A percentile compares a stretch with the other conserved stretches of the same genome.
Evolutionary conservation across 768 basidiomycete species (phyloP).

Genomic region (Mycena maculata): DNA sequence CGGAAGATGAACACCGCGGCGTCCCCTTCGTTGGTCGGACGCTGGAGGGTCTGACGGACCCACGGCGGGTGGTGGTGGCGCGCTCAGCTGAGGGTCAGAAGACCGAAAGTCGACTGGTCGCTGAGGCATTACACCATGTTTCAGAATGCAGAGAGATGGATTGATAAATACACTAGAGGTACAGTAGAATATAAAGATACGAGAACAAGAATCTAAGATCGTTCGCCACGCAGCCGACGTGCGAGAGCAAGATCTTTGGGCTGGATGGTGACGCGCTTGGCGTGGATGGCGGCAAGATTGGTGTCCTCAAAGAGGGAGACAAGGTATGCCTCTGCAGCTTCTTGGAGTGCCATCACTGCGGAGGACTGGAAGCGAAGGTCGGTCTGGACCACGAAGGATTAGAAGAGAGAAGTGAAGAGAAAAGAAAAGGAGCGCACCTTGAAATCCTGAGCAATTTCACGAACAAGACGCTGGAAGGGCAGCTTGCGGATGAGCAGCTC

Average conservation of each 20-base stretch:
- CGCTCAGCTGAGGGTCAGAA: too few relatives aligned
- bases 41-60: too few relatives aligned
- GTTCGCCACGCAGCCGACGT: slow-evolving; percentile 82
- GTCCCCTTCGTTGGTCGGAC: too few relatives aligned
- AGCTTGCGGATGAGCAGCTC: slow-evolving; percentile 93
- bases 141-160: slow-evolving; percentile 15
- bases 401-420: slow-evolving; percentile 7
- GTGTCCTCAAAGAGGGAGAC: slow-evolving; percentile 85
- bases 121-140: too few relatives aligned
- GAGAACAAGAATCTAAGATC: slow-evolving; percentile 57
- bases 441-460: slow-evolving; percentile 96
- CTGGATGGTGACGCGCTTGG: slow-evolving; percentile 87
- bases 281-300: slow-evolving; percentile 87
- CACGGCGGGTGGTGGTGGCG: too few relatives aligned
- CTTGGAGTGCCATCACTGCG: slow-evolving; percentile 91
- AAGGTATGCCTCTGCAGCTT: slow-evolving; percentile 89
- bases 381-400: slow-evolving; percentile 58
- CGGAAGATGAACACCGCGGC: too few relatives aligned
- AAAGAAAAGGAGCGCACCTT: slow-evolving; percentile 58
- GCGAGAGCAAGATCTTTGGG: slow-evolving; percentile 89
- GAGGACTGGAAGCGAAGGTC: slow-evolving; percentile 96
- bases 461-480: slow-evolving; percentile 94
- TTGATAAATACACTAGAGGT: slow-evolving; percentile 37
- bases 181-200: slow-evolving; percentile 36
- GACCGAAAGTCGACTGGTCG: too few relatives aligned